Conservation (phyloP, 768 basidiomycete species). For the Lentinula boryana region DNA sequence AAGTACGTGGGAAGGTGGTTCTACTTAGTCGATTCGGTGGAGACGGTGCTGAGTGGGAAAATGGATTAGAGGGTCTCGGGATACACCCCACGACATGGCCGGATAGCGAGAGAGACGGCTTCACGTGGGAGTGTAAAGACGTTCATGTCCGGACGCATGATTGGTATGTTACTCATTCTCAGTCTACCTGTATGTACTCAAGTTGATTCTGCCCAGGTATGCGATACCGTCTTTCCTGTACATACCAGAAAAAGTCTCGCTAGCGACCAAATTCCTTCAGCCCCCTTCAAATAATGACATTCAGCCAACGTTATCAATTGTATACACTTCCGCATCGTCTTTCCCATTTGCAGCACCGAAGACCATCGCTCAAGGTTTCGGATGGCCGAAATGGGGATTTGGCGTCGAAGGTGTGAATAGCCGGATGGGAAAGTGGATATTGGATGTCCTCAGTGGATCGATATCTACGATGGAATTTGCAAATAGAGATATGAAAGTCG, state of each 20-base stretch:
- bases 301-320: conserved; percentile 56
- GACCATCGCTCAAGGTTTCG: conserved; percentile 73
- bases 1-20: conserved; percentile 81
- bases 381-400: conserved; percentile 69
- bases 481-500: background rate
- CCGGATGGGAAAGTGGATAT: conserved; percentile 65
- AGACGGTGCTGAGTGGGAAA: conserved; percentile 63
- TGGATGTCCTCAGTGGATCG: conserved; percentile 39
- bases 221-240: conserved; percentile 70
- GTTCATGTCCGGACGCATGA: conserved; percentile 75
- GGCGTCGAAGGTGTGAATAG: conserved; percentile 87
- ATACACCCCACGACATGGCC: conserved; percentile 90
- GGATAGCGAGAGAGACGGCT: conserved; percentile 65
- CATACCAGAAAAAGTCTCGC: conserved; percentile 76
- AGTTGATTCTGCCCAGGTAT: conserved; percentile 48
- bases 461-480: background rate
- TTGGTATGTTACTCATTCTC: conserved; percentile 46
- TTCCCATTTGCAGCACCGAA: conserved; percentile 80
- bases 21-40: conserved; percentile 84
- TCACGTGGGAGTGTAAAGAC: conserved; percentile 71
- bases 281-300: conserved; percentile 23
- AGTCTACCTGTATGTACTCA: conserved; percentile 3
- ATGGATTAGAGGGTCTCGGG: conserved; percentile 64
- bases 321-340: conserved; percentile 76
- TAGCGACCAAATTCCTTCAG: conserved; percentile 49